Conservation (phyloP, 2,329 filamentous ascomycete genomes). For the Rutstroemia sp. region DNA sequence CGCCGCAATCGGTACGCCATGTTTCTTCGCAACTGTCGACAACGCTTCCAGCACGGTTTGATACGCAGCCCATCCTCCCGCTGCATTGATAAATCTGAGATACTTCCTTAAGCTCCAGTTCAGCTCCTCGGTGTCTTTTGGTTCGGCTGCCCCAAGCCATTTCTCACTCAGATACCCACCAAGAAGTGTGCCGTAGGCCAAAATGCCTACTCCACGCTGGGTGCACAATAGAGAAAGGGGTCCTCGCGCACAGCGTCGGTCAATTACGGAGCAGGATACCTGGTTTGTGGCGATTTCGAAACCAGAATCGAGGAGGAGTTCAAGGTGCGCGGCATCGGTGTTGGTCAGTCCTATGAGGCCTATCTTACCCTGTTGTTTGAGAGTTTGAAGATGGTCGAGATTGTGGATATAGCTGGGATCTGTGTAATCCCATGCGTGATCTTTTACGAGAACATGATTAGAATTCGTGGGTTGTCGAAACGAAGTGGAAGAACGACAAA, state of each 20-base stretch:
- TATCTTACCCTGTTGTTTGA: constrained; percentile 26
- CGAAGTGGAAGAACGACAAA: neutral
- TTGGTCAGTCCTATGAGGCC: constrained; percentile 28
- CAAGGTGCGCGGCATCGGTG: constrained; percentile 29
- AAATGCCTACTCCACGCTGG: constrained; percentile 21
- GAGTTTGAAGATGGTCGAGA: constrained; percentile 24
- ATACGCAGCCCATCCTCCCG: constrained; percentile 24
- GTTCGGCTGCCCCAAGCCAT: constrained; percentile 24
- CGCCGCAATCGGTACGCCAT: constrained; percentile 5
- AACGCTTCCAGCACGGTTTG: constrained; percentile 8
- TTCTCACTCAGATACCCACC: constrained; percentile 26
- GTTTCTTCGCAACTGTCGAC: neutral
- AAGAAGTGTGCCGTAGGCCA: constrained; percentile 32
- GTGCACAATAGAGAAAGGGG: constrained; percentile 22
- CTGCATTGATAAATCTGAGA: constrained; percentile 31
- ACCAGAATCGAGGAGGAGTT: constrained; percentile 27
- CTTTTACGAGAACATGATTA: neutral
- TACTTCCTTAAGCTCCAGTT: constrained; percentile 31
- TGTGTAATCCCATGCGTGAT: neutral
- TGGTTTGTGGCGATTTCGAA: constrained; percentile 30
- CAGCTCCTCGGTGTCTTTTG: constrained; percentile 14
- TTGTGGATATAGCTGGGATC: constrained; percentile 30
- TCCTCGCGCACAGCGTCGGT: constrained; percentile 23
- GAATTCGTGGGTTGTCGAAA: neutral
- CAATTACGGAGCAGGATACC: constrained; percentile 29